A percentile compares a stretch with the other conserved stretches of the same genome.
These are phyloP conservation scores for Kluyveromyces dobzhanskii DNA, from an alignment of 805 yeast genomes.

Conservation along the genomic window DNA sequence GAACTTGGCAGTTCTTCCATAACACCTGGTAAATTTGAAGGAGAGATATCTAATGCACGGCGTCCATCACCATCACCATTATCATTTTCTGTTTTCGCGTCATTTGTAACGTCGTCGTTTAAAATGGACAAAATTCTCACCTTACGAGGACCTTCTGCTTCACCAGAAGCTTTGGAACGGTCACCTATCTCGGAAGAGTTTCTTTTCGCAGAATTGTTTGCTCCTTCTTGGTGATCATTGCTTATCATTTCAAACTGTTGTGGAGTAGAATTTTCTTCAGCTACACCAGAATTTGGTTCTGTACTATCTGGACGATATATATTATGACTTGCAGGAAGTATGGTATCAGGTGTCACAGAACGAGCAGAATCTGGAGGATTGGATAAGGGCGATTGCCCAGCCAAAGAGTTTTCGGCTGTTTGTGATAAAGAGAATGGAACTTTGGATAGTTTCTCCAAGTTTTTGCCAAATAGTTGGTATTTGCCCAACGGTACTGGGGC, in stretches of 20 bases:
- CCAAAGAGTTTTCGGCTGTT: constrained; percentile 1
- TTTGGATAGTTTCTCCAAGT: background rate
- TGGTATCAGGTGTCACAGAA: background rate
- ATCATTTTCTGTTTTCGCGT: constrained; percentile 3
- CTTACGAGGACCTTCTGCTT: constrained; percentile 9
- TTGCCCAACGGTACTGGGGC: constrained; percentile 4
- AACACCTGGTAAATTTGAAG: background rate
- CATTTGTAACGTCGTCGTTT: constrained; percentile 18
- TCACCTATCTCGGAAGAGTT: background rate
- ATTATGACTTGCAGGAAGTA: background rate
- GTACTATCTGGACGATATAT: background rate
- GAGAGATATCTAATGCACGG: constrained; percentile 3
- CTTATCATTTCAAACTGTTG: too few relatives aligned
- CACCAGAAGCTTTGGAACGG: background rate
- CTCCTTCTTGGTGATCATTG: background rate
- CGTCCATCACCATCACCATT: background rate
- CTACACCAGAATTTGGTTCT: background rate
- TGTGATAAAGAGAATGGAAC: background rate
- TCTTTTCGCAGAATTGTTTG: background rate
- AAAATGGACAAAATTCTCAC: constrained; percentile 21
- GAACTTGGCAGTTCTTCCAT: background rate
- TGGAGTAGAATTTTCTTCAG: background rate
- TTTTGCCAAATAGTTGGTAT: constrained; percentile 9
- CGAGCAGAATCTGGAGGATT: background rate
- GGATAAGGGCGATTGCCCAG: background rate